A percentile compares a stretch with the other conserved stretches of the same genome.
Conservation (phyloP, 176 grass and related monocot species). For the Dactylis glomerata region DNA sequence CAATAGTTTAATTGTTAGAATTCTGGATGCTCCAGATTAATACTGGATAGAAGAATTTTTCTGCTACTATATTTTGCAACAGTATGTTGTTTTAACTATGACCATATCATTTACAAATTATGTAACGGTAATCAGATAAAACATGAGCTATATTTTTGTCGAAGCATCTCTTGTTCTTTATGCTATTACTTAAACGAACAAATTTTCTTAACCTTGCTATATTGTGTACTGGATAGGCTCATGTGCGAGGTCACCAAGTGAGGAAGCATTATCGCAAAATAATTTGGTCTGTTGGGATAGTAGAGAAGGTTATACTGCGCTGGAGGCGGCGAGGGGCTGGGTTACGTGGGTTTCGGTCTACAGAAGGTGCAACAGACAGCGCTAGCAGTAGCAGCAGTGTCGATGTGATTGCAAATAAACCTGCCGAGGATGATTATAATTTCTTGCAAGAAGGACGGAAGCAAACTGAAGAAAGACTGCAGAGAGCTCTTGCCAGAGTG, state of each 20-base stretch:
- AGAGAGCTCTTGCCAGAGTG: slow-evolving; percentile 93
- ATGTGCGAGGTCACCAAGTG: slow-evolving; percentile 97
- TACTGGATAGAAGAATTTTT: background rate
- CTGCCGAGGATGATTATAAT: slow-evolving; percentile 57
- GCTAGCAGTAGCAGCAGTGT: slow-evolving; percentile 16
- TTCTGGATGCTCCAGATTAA: background rate
- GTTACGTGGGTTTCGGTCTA: slow-evolving; percentile 73
- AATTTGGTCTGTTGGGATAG: slow-evolving; percentile 88
- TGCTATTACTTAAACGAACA: background rate
- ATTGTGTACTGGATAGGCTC: slow-evolving; percentile 55
- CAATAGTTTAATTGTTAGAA: background rate
- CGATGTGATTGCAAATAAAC: slow-evolving; percentile 31
- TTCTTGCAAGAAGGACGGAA: slow-evolving; percentile 70
- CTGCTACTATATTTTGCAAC: slow-evolving; percentile 6
- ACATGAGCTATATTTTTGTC: background rate
- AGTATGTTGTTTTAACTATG: background rate
- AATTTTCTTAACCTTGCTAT: slow-evolving; percentile 17
- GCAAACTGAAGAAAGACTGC: slow-evolving; percentile 74
- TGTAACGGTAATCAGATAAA: background rate
- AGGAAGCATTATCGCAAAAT: slow-evolving; percentile 92
- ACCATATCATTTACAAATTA: background rate
- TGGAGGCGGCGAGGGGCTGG: slow-evolving; percentile 78
- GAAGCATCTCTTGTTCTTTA: background rate
- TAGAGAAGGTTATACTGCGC: slow-evolving; percentile 88
- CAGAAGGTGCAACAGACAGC: slow-evolving; percentile 40